Base-by-base conservation (phyloP, 208 protist species). In the Crithidia sp. region DNA sequence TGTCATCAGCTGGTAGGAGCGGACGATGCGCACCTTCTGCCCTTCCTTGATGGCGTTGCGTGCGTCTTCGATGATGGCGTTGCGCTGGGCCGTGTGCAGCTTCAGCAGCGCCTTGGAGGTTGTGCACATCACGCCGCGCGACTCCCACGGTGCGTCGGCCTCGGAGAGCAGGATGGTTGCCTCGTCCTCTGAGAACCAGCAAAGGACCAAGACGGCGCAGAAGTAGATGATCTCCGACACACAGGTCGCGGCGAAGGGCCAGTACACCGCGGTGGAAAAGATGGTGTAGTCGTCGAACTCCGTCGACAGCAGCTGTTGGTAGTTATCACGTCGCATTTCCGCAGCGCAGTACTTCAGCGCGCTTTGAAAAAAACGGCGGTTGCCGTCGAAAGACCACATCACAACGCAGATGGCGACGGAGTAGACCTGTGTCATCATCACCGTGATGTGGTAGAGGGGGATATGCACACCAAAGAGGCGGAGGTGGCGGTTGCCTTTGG, bases 1-100 rank as follows among this genome's bases (percentile, higher is more conserved):
- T 14, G 87, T 92, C 82, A 94, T 92, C 55, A 96, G 89, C 41
- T 92, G 84, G 67, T 96, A 96, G 74, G 81, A 90, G 37, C 89
- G 84, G 43, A 92, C 88, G 71, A 96, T 95, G 70, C 92, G 92
- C 13, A 96, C 92, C 28, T 73, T 71, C 76, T 90, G 75, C 12
- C 92, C 92, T 5, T 85, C 74, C 54, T 62, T 64, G 63, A 96
- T 83, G 28, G 88, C 92, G 13, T 79, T 81, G 65, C 82, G 82
- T 0, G 92, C 86, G 74, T 96, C 92, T 45, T 82, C 72, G 44
- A 96, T 63, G 71, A 96, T 96, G 62, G 79, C 77, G n/a, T 93
- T 88, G 40, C 92, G 89, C 74, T 93, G 89, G 14, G 77, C 73
- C n/a, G 92, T 94, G 81, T 96, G 92, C 73, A 95, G 75, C 70